A percentile compares a stretch with the other conserved stretches of the same genome.
These are phyloP conservation scores for Rhodotorula sp. DNA, from an alignment of 1,284 basidiomycete genomes.

Conservation along the genomic window DNA sequence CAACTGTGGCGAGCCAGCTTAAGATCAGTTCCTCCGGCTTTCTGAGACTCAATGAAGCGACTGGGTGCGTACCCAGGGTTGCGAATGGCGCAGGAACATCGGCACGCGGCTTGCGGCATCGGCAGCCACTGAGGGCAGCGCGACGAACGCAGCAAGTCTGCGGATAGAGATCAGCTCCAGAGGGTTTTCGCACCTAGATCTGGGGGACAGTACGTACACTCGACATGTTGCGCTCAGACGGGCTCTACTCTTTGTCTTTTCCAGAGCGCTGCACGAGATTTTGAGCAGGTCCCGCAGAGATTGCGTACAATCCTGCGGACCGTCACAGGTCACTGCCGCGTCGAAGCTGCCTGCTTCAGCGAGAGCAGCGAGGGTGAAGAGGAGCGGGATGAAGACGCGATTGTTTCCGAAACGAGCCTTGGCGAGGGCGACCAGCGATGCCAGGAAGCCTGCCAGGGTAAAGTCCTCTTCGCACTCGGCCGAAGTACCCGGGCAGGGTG, in stretches of 20 bases:
- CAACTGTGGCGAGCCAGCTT: conserved; percentile 55
- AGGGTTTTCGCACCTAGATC: no score
- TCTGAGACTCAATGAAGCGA: background rate
- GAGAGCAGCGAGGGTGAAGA: conserved; percentile 12
- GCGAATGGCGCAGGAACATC: conserved; percentile 69
- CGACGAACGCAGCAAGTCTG: conserved; percentile 65
- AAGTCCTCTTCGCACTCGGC: conserved; percentile 43
- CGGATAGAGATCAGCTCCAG: background rate
- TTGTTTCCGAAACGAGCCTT: conserved; percentile 63
- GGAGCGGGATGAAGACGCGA: conserved; percentile 58
- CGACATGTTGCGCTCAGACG: conserved; percentile 74
- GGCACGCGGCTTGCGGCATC: conserved; percentile 57
- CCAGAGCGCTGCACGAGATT: conserved; percentile 61
- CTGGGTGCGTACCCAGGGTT: conserved; percentile 63
- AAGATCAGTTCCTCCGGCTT: background rate
- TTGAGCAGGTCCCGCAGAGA: conserved; percentile 52
- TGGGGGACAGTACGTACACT: conserved; percentile 57
- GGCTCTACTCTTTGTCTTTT: conserved; percentile 71
- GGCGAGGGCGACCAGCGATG: conserved; percentile 60
- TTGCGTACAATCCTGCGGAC: conserved; percentile 31
- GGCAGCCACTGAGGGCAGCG: conserved; percentile 55
- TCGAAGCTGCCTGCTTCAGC: conserved; percentile 19
- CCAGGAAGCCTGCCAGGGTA: conserved; percentile 57
- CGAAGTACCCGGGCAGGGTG: conserved; percentile 42
- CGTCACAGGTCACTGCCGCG: conserved; percentile 1